Evolutionary conservation across 805 yeast species (phyloP), one percentile per base, ranked within the genome.

Genomic region (Saturnispora sekii): DNA sequence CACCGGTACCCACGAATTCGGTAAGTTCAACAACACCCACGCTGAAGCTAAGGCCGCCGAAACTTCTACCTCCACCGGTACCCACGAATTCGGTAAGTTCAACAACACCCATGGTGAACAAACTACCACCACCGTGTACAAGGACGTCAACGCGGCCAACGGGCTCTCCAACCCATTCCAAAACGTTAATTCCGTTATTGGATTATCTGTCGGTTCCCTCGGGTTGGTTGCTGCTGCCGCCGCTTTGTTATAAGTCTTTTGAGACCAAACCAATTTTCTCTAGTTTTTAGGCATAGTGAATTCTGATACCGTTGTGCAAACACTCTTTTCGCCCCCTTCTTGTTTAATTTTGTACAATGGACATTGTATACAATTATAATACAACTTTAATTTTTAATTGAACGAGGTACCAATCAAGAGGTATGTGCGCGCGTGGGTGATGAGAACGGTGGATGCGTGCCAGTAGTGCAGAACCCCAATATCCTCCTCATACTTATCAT

Each of bases 111-210:
- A 52, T 44, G 56, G 59, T 50, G 53, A 51, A 21, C 45, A 61
- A 1, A 44, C 50, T 10, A 51, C 63, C 14, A 61, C 74, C 48
- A 68, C 70, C 52, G 76, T 81, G 39, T 79, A 78, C 66, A 69
- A 60, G 51, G 67, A 65, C 49, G 84, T 84, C 54, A 70, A 67
- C 58, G 76, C 76, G 57, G 69, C 76, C 67, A 69, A 69, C 53
- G 46, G 70, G 70, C 49, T 75, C 67, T 64, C 40, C 9, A 41
- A 46, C 29, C 51, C 53, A 29, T 48, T 47, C 43, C 40, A 43
- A 17, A 44, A 48, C 43, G 41, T 37, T 16, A 60, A 42, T 49
- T 59, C 54, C 32, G 66, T 47, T 32, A 32, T 49, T 28, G 57
- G 56, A 38, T 41, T 51, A 33, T 49, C 53, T 35, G 38, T 44